These are phyloP conservation scores for Chrysochromulina tobinii DNA, from an alignment of 78 protist genomes.

Conservation along the genomic window DNA sequence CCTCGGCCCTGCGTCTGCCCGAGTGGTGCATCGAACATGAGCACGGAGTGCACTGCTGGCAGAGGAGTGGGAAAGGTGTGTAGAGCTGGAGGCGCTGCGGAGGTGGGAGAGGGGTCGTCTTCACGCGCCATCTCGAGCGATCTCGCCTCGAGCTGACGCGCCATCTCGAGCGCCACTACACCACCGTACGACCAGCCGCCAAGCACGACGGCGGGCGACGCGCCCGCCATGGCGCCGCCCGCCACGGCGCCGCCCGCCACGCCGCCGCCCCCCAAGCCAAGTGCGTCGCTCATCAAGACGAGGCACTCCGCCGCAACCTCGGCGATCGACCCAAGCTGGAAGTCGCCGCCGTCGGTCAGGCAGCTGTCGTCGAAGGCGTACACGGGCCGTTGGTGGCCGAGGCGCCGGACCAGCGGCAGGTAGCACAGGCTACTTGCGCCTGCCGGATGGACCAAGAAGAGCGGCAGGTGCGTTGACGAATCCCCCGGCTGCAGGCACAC, in stretches of 20 bases:
- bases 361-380: constrained; percentile 2
- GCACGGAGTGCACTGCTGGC: background rate
- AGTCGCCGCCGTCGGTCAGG: background rate
- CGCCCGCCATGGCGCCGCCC: no score
- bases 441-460: background rate
- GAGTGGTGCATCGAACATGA: constrained; percentile 5
- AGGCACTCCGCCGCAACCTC: background rate
- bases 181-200: constrained; percentile 39
- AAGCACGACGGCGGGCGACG: background rate
- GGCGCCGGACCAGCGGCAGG: background rate
- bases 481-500: background rate
- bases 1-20: background rate
- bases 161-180: constrained; percentile 6
- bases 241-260: background rate
- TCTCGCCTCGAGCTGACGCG: background rate
- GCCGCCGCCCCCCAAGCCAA: background rate
- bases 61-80: no score
- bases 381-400: background rate
- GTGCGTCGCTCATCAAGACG: background rate
- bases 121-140: background rate
- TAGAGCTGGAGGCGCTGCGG: background rate
- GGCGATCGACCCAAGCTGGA: background rate
- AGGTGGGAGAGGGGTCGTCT: background rate
- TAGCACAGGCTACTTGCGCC: constrained; percentile 18
- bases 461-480: background rate